These are phyloP conservation scores for Stemphylium lycopersici DNA, from an alignment of 2,329 filamentous ascomycete species.

Conservation along the genomic window DNA sequence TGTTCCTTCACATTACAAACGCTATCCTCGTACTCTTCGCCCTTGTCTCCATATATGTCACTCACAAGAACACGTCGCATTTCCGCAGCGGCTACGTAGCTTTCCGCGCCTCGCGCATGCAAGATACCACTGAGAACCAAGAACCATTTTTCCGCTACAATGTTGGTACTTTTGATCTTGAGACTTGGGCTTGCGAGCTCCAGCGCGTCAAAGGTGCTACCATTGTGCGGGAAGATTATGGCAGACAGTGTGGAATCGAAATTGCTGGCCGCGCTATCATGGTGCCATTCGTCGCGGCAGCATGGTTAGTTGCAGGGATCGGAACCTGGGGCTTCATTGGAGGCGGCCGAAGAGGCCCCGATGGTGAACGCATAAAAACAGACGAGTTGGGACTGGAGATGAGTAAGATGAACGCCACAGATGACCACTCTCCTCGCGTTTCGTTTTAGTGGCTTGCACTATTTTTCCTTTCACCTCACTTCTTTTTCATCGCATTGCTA, in stretches of 20 bases:
- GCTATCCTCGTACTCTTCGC: constrained; percentile 38
- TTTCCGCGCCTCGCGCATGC: constrained; percentile 25
- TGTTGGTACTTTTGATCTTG: constrained; percentile 44
- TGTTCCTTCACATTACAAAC: constrained; percentile 42
- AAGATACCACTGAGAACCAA: constrained; percentile 14
- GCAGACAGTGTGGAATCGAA: constrained; percentile 37
- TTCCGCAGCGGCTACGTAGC: constrained; percentile 36
- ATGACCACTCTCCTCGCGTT: not conserved
- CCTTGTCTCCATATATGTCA: constrained; percentile 39
- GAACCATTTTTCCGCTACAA: constrained; percentile 35
- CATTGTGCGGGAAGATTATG: constrained; percentile 39
- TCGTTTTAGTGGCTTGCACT: not conserved
- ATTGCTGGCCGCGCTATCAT: constrained; percentile 37
- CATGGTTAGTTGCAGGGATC: constrained; percentile 24
- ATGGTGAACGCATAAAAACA: constrained; percentile 34
- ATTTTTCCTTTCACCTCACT: too few relatives aligned
- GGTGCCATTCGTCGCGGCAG: constrained; percentile 37
- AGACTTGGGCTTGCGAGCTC: constrained; percentile 45
- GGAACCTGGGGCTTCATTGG: constrained; percentile 34
- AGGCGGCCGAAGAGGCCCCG: constrained; percentile 22
- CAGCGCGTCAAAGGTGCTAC: constrained; percentile 25
- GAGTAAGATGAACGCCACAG: constrained; percentile 32
- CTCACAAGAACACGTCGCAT: constrained; percentile 38
- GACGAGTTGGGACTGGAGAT: constrained; percentile 39
- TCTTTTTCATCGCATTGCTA: too few relatives aligned